A percentile compares a stretch with the other conserved stretches of the same genome.
These are phyloP conservation scores for Amauroascus verrucosus DNA, from an alignment of 2,329 filamentous ascomycete genomes.

Conservation along the genomic window DNA sequence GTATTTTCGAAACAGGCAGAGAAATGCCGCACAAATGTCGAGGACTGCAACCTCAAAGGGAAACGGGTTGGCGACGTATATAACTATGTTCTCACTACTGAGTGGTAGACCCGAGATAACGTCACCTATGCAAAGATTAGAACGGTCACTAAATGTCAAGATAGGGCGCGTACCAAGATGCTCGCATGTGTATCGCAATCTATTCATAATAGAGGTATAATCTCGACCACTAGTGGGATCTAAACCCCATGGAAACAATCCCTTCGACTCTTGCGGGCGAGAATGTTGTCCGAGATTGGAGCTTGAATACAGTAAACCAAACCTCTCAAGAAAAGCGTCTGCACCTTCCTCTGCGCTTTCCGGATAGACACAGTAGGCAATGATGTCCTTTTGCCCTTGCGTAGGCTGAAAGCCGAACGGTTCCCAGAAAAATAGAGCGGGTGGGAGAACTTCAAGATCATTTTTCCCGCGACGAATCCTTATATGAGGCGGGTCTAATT, in stretches of 20 bases:
- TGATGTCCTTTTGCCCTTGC: constrained; percentile 47
- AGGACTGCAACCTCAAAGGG: constrained; percentile 34
- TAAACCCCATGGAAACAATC: constrained; percentile 31
- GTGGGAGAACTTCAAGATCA: constrained; percentile 46
- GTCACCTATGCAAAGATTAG: constrained; percentile 24
- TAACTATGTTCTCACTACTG: constrained; percentile 39
- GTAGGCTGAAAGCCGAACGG: constrained; percentile 48
- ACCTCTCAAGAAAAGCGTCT: constrained; percentile 43
- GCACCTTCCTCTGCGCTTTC: constrained; percentile 38
- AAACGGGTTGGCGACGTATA: constrained; percentile 52
- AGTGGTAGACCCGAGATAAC: constrained; percentile 28
- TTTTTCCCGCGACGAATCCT: constrained; percentile 45
- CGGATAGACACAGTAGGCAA: constrained; percentile 48
- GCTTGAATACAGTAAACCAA: constrained; percentile 46
- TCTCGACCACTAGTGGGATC: constrained; percentile 20
- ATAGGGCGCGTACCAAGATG: constrained; percentile 26
- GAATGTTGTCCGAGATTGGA: constrained; percentile 47
- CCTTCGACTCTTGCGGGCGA: constrained; percentile 35
- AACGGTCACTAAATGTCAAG: neutral
- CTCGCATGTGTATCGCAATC: constrained; percentile 28
- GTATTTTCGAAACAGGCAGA: constrained; percentile 47
- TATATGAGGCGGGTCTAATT: constrained; percentile 44
- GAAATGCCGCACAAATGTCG: constrained; percentile 49
- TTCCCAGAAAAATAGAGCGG: constrained; percentile 52
- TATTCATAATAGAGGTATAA: constrained; percentile 30